Conservation (phyloP, 2,329 filamentous ascomycete species). For the Helminthosporium solani region DNA sequence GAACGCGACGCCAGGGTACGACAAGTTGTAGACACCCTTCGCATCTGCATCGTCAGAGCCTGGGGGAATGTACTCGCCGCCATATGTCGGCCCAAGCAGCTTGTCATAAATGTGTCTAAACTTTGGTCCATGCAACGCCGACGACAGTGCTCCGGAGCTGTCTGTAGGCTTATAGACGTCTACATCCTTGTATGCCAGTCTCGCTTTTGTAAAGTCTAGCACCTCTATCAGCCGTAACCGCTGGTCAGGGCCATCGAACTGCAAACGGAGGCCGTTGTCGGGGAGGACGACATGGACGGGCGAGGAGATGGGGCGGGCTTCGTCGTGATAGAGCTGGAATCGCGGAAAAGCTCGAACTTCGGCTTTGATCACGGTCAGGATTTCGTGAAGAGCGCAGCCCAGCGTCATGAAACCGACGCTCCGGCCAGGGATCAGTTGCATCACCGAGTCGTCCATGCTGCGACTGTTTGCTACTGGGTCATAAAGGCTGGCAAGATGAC, state of each 20-base stretch:
- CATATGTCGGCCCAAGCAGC: slow-evolving; percentile 90
- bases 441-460: slow-evolving; percentile 33
- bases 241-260: slow-evolving; percentile 93
- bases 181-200: slow-evolving; percentile 77
- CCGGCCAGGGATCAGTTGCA: slow-evolving; percentile 34
- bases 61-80: slow-evolving; percentile 83
- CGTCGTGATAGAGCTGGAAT: slow-evolving; percentile 79
- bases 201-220: slow-evolving; percentile 81
- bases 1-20: slow-evolving; percentile 92
- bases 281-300: slow-evolving; percentile 76
- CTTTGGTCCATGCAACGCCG: slow-evolving; percentile 61
- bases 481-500: no score
- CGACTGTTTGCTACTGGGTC: no score
- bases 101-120: slow-evolving; percentile 91
- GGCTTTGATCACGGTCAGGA: slow-evolving; percentile 82
- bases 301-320: slow-evolving; percentile 69
- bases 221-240: slow-evolving; percentile 88
- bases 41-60: slow-evolving; percentile 51
- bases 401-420: slow-evolving; percentile 60
- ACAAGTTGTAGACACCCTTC: slow-evolving; percentile 80
- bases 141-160: slow-evolving; percentile 23
- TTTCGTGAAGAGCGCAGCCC: slow-evolving; percentile 86
- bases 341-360: slow-evolving; percentile 80
- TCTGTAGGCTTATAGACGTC: slow-evolving; percentile 69
- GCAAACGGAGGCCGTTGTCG: slow-evolving; percentile 81